A percentile compares a stretch with the other conserved stretches of the same genome.
phyloP scores from a whole-genome alignment of 1,284 basidiomycete genomes.

The Apiotrichum siamense region DNA sequence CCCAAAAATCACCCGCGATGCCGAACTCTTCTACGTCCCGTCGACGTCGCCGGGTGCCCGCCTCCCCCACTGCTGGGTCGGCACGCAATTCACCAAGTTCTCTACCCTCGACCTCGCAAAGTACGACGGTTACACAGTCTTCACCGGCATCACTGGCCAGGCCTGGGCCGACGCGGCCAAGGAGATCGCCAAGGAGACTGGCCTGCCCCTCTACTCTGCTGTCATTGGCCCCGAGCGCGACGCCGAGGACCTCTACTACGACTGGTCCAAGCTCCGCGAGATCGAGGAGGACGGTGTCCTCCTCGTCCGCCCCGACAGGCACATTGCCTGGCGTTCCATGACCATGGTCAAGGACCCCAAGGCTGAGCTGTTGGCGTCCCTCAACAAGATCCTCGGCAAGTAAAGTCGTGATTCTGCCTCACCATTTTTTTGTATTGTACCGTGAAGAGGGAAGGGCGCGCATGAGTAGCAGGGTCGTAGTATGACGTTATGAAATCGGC shows the following conservation, averaged over 20 bases:
- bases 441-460: too few species aligned
- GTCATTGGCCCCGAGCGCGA: constrained; percentile 10
- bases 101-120: constrained; percentile 10
- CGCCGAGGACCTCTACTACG: constrained; percentile 16
- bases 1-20: constrained; percentile 6
- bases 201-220: constrained; percentile 5
- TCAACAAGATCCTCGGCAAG: constrained; percentile 6
- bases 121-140: constrained; percentile 9
- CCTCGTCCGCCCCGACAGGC: constrained; percentile 17
- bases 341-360: constrained; percentile 2
- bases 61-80: constrained; percentile 14
- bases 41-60: constrained; percentile 11
- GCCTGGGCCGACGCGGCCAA: constrained; percentile 5
- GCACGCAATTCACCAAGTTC: constrained; percentile 1
- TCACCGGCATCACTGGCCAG: constrained; percentile 8
- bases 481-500: too few species aligned
- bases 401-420: not conserved
- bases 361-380: constrained; percentile 1
- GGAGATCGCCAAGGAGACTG: not conserved
- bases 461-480: too few species aligned
- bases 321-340: constrained; percentile 13
- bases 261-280: constrained; percentile 16
- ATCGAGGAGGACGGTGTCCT: constrained; percentile 14
- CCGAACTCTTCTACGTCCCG: constrained; percentile 10
- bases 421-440: too few species aligned